Conservation (phyloP, 2,329 filamentous ascomycete species). For the Exophiala bonariae region DNA sequence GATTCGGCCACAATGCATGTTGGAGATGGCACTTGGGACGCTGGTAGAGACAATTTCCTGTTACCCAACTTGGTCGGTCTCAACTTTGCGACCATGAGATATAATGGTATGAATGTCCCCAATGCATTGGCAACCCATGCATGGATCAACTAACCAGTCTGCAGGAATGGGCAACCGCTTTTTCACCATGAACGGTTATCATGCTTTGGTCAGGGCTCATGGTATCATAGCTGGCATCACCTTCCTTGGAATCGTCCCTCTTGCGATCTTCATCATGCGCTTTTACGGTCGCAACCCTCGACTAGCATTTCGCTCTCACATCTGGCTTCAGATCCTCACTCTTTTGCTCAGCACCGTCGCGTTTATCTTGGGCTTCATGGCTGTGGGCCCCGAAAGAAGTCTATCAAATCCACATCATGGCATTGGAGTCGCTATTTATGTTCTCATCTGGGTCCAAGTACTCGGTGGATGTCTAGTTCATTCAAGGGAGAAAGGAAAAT, state of each 20-base stretch:
- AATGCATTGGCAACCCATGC: slow-evolving; percentile 6
- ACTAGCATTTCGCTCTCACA: slow-evolving; percentile 60
- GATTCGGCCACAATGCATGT: slow-evolving; percentile 62
- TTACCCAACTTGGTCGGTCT: slow-evolving; percentile 64
- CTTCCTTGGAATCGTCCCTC: slow-evolving; percentile 61
- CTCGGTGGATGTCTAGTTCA: slow-evolving; percentile 61
- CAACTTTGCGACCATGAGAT: slow-evolving; percentile 67
- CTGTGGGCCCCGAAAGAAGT: slow-evolving; percentile 60
- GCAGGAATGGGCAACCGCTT: slow-evolving; percentile 68
- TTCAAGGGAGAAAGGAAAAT: slow-evolving; percentile 52
- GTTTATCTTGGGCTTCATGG: slow-evolving; percentile 63
- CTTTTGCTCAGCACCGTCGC: slow-evolving; percentile 62
- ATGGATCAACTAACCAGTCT: slow-evolving; percentile 5
- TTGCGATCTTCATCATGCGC: slow-evolving; percentile 60
- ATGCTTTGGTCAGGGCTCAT: slow-evolving; percentile 59
- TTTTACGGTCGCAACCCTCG: slow-evolving; percentile 59
- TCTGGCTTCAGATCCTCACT: slow-evolving; percentile 63
- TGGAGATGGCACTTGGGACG: slow-evolving; percentile 68
- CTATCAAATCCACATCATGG: slow-evolving; percentile 68
- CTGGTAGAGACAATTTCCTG: slow-evolving; percentile 61
- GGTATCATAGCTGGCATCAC: slow-evolving; percentile 61
- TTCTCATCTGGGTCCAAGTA: slow-evolving; percentile 59
- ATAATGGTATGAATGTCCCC: slow-evolving; percentile 55
- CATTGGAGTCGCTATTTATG: slow-evolving; percentile 64
- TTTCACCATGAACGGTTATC: slow-evolving; percentile 58